Evolutionary conservation across 1,284 basidiomycete genomes (phyloP), one percentile per base, ranked within the genome.

Genomic region (Termitomyces sp.): DNA sequence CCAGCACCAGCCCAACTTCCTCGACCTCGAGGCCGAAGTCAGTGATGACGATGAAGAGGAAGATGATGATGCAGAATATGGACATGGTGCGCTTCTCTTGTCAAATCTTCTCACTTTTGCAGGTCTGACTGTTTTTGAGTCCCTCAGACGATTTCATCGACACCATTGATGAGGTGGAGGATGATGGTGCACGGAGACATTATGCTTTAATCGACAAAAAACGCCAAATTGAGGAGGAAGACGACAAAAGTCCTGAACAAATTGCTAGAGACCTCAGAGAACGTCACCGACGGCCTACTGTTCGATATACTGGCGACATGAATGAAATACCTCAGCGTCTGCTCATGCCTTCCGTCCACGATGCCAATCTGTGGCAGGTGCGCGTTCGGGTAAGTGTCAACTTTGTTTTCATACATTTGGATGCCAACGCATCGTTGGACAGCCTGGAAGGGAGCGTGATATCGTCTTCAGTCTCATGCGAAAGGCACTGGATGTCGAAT

Each of bases 31-130:
- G 73, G 95, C 94, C 58, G 93, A 94, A 66, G 92, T 94, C 30
- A 91, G 91, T 63, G 91, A 93, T 50, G 95, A 98, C 52, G 94
- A 96, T 26, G 95, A 98, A 52, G 95, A 97, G 49, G 93, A 96
- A 3, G 93, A 94, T 31, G 94, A 95, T 7, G 94, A 95, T 21
- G 91, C 90, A 34, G 92, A 93, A 58, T 84, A 78, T 19, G 82
- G 78, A 62, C 70, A 65, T 55, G 89, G 91, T 90, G 55, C 36
- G 80, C 71, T 36, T 48, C n/a, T 17, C 40, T 52, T 50, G 39
- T 36, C 42, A 30, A 28, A 44, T 39, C 12, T 6, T 26, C 28
- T 40, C 13, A 8, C 3, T 30, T 21, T 40, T 19, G 17, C 19
- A 46, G 48, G 42, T 50, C 56, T 42, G 55, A 61, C 48, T 62